These are phyloP conservation scores for Penicillium freii DNA, from an alignment of 2,329 filamentous ascomycete species.

Conservation along the genomic window DNA sequence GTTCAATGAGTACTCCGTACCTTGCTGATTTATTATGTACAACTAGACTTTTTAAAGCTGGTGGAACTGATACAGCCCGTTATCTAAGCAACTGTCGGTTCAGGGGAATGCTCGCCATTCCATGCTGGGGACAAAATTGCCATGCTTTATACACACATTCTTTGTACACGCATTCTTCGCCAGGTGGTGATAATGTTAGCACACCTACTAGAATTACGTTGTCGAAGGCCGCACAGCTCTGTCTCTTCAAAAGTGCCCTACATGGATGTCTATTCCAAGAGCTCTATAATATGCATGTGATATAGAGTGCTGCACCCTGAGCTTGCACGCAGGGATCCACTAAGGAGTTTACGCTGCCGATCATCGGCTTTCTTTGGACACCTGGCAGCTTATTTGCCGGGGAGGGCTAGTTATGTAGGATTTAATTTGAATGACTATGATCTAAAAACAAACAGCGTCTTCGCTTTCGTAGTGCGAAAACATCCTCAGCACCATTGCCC, in stretches of 20 bases:
- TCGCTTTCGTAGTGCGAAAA: background rate
- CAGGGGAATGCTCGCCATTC: background rate
- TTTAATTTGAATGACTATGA: background rate
- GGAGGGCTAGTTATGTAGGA: background rate
- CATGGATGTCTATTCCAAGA: background rate
- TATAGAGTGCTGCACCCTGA: background rate
- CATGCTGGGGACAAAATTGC: background rate
- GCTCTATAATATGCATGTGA: background rate
- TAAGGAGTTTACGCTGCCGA: background rate
- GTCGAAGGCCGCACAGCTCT: background rate
- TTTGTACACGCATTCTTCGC: background rate
- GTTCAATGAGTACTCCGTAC: background rate
- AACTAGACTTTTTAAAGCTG: background rate
- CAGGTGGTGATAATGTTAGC: background rate
- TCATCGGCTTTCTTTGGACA: constrained; percentile 5
- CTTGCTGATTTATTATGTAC: background rate
- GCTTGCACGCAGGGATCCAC: background rate
- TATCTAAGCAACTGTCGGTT: background rate
- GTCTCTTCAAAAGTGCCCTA: background rate
- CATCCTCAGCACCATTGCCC: background rate
- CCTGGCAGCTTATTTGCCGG: constrained; percentile 3
- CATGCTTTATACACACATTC: background rate
- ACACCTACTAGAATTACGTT: background rate
- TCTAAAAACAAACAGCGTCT: background rate
- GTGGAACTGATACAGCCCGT: background rate